A percentile compares a stretch with the other conserved stretches of the same genome.
Evolutionary conservation across 2,329 filamentous ascomycete genomes (phyloP).

Genomic region (Epichloe hybrida): DNA sequence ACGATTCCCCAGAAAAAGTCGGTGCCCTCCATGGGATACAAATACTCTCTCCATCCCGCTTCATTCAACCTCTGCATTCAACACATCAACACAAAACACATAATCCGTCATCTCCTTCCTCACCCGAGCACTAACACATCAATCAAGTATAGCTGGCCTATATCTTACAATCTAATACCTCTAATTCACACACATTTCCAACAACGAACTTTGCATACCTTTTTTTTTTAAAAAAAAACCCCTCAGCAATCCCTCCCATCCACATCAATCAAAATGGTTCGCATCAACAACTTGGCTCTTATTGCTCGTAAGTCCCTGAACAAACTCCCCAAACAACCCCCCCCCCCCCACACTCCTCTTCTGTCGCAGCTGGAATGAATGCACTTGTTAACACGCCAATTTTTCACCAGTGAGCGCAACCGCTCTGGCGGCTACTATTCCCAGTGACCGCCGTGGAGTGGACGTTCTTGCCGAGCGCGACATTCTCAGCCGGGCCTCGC

Average conservation of each 20-base stretch:
- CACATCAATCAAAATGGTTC: constrained; percentile 4
- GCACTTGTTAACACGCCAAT: background rate
- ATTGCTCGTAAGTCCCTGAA: constrained; percentile 2
- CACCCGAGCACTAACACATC: background rate
- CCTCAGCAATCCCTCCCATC: background rate
- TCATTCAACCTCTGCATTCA: background rate
- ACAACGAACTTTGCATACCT: no score
- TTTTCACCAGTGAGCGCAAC: constrained; percentile 2
- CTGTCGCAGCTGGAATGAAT: no score
- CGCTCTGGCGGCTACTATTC: constrained; percentile 2
- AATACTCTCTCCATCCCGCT: background rate
- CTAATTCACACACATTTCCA: background rate
- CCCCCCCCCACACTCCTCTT: no score
- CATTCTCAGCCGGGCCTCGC: background rate
- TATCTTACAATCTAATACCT: background rate
- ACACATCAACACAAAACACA: background rate
- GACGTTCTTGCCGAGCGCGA: background rate
- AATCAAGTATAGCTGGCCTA: constrained; percentile 3
- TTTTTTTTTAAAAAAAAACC: no score
- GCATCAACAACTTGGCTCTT: constrained; percentile 3
- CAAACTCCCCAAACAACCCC: background rate
- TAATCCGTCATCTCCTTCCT: no score
- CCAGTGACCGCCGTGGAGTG: background rate
- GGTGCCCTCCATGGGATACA: background rate
- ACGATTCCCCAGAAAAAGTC: background rate